Base-by-base conservation (phyloP, 2,329 filamentous ascomycete species). In the Monosporascus sp. region DNA sequence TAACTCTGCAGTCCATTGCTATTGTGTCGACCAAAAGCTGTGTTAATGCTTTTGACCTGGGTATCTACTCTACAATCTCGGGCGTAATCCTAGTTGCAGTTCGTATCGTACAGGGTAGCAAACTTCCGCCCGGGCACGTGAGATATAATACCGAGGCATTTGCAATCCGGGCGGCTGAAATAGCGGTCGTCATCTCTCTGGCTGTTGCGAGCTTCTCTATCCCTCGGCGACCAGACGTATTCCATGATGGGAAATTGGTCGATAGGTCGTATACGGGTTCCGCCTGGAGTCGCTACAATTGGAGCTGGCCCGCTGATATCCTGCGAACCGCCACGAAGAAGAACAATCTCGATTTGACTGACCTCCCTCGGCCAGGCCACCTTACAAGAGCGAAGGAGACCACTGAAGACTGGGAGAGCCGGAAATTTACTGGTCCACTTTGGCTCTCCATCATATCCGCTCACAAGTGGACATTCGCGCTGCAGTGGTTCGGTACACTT, bases 221-320 rank as follows among this genome's bases (percentile, higher is more conserved):
- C 15, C 86, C 85, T 4, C 79, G 88, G 44, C 78, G 88, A 11
- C 88, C 88, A 3, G 75, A 84, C 50, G 83, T 91, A 18, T 89
- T 77, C 62, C 73, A 77, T 61, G 57, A 84, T 39, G 83, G 75
- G 25, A 72, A 76, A 47, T 65, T 75, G 3, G 84, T 93, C 35
- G 88, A 92, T 63, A 72, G 74, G 17, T 78, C 87, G 69, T 77
- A 76, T 60, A 86, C 84, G 0, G 75, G 74, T 3, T 84, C 84
- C 2, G 79, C 83, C 1, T 73, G 87, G 47, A 77, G 71, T 49
- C 80, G 82, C 49, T 82, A 83, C 62, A 88, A 81, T 6, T 92
- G 85, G 71, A 71, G 74, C 48, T 93, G 88, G 88, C 76, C 80
- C 2, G 68, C 65, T 1, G 66, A 70, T 2, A 60, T 90, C 0